These are phyloP conservation scores for Salix exigua DNA, from an alignment of 345 rosid genomes.

Conservation along the genomic window DNA sequence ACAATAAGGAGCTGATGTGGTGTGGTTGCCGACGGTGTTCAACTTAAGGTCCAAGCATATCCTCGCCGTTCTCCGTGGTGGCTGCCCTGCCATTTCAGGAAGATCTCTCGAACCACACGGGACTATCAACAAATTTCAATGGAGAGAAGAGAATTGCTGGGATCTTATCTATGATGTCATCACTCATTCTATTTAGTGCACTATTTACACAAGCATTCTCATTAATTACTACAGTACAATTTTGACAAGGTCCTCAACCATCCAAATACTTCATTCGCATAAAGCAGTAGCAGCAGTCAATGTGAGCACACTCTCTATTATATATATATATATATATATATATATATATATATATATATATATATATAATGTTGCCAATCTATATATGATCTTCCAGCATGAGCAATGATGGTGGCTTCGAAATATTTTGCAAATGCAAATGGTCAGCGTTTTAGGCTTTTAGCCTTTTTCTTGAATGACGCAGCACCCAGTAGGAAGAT, in stretches of 20 bases:
- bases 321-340: too few relatives aligned
- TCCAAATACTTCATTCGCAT: too few relatives aligned
- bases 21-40: background rate
- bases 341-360: too few relatives aligned
- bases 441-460: background rate
- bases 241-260: background rate
- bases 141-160: background rate
- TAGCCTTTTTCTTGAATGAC: background rate
- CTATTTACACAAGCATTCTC: background rate
- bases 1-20: background rate
- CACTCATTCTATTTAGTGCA: background rate
- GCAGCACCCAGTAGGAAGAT: background rate
- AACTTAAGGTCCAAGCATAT: too few relatives aligned
- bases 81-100: background rate
- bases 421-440: too few relatives aligned
- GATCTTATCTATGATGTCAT: background rate
- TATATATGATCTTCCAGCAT: too few relatives aligned
- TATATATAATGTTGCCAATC: too few relatives aligned
- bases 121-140: background rate
- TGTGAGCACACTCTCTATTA: too few relatives aligned
- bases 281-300: too few relatives aligned
- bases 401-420: too few relatives aligned
- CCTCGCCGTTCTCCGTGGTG: background rate
- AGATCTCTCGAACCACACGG: too few relatives aligned
- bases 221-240: background rate